phyloP scores from a whole-genome alignment of 805 yeast species.

The Cyberlindnera maritima region DNA sequence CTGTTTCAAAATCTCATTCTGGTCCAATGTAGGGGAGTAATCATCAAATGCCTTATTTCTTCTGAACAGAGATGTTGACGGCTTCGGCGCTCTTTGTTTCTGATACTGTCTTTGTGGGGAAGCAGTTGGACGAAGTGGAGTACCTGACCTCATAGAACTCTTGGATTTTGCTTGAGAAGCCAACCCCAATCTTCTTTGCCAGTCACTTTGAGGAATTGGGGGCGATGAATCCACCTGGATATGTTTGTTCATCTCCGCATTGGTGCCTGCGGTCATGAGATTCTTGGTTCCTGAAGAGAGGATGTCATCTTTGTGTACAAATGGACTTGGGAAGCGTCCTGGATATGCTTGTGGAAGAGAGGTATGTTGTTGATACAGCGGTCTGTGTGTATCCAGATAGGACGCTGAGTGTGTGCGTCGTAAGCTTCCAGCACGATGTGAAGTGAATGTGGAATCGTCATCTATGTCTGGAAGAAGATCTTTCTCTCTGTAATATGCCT shows the following conservation, averaged over 20 bases:
- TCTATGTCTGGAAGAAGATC: slow-evolving; percentile 20
- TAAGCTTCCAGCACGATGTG: slow-evolving; percentile 4
- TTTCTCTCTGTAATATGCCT: slow-evolving; percentile 16
- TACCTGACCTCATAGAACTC: neutral
- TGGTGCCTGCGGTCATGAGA: slow-evolving; percentile 20
- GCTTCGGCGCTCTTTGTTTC: neutral
- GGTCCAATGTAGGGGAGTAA: slow-evolving; percentile 8
- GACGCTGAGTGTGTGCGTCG: slow-evolving; percentile 14
- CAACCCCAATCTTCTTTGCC: slow-evolving; percentile 6
- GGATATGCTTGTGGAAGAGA: slow-evolving; percentile 23
- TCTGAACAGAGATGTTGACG: neutral
- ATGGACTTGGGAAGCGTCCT: slow-evolving; percentile 27
- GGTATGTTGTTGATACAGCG: neutral
- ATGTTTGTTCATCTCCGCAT: slow-evolving; percentile 17
- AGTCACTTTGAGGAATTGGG: slow-evolving; percentile 6
- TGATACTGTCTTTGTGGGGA: neutral
- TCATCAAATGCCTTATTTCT: neutral
- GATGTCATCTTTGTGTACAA: slow-evolving; percentile 14
- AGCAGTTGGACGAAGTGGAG: neutral
- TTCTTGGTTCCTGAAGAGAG: slow-evolving; percentile 20
- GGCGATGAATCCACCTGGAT: slow-evolving; percentile 8
- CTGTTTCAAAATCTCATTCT: slow-evolving; percentile 20
- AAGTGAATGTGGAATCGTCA: slow-evolving; percentile 5
- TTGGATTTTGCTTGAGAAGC: neutral
- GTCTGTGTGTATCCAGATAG: neutral